These are phyloP conservation scores for Magnolia changhungtana DNA, from an alignment of 164 flowering plant species.

Conservation along the genomic window DNA sequence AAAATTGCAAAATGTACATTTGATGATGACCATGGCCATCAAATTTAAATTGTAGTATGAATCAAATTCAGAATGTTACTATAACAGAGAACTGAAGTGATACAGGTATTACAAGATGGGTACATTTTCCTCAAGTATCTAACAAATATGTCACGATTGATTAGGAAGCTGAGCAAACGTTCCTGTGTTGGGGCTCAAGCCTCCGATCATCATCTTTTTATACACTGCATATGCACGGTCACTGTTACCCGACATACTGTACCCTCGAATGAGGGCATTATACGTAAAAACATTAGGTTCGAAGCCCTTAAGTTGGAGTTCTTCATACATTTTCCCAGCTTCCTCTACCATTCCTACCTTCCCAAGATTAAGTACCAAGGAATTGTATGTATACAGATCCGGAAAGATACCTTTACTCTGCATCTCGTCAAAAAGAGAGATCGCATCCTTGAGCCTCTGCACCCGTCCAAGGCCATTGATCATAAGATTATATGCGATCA, in stretches of 20 bases:
- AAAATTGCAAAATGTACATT: too few species aligned
- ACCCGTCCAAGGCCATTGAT: slow-evolving; percentile 77
- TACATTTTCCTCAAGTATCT: neutral
- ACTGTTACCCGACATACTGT: slow-evolving; percentile 58
- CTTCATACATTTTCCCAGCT: slow-evolving; percentile 69
- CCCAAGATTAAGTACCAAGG: slow-evolving; percentile 75
- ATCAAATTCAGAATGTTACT: neutral
- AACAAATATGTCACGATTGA: slow-evolving; percentile 20
- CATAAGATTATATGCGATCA: slow-evolving; percentile 71
- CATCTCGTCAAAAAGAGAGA: slow-evolving; percentile 71
- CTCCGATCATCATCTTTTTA: slow-evolving; percentile 78
- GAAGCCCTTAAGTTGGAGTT: slow-evolving; percentile 55
- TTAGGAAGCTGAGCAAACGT: slow-evolving; percentile 92
- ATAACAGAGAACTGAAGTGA: neutral
- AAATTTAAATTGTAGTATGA: neutral
- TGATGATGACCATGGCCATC: too few species aligned
- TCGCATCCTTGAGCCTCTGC: slow-evolving; percentile 65
- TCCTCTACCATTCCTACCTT: slow-evolving; percentile 69
- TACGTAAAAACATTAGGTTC: slow-evolving; percentile 82
- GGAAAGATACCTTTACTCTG: slow-evolving; percentile 50
- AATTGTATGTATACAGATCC: slow-evolving; percentile 75
- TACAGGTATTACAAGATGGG: neutral
- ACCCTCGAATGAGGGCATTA: slow-evolving; percentile 82
- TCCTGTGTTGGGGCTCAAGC: slow-evolving; percentile 75
- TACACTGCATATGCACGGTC: slow-evolving; percentile 76